These are phyloP conservation scores for Diaporthe batatas DNA, from an alignment of 2,329 filamentous ascomycete genomes.

Conservation along the genomic window DNA sequence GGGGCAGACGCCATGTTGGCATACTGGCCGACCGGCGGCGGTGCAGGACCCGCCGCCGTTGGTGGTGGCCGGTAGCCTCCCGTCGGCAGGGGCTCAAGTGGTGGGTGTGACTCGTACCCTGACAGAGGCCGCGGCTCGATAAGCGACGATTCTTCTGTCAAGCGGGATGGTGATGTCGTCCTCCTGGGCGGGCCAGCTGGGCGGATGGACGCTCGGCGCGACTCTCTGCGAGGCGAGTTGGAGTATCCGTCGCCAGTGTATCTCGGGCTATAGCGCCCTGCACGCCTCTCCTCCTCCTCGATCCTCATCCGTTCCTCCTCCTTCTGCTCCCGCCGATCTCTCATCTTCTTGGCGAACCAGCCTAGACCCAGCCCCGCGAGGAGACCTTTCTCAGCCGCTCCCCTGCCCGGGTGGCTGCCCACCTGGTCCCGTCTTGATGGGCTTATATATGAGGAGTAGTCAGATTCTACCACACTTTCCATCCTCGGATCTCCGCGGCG, in stretches of 20 bases:
- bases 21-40: slow-evolving; percentile 38
- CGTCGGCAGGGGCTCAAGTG: slow-evolving; percentile 47
- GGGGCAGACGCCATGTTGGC: slow-evolving; percentile 35
- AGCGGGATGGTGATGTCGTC: slow-evolving; percentile 44
- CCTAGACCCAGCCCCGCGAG: slow-evolving; percentile 75
- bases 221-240: slow-evolving; percentile 60
- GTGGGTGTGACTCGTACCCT: slow-evolving; percentile 40
- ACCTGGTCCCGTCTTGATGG: slow-evolving; percentile 68
- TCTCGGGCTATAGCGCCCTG: slow-evolving; percentile 71
- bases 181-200: slow-evolving; percentile 37
- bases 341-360: slow-evolving; percentile 76
- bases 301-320: slow-evolving; percentile 63
- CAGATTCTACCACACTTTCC: slow-evolving; percentile 65
- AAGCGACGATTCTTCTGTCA: slow-evolving; percentile 47
- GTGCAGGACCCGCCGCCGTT: slow-evolving; percentile 42
- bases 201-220: slow-evolving; percentile 46
- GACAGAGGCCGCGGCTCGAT: slow-evolving; percentile 43
- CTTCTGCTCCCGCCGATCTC: slow-evolving; percentile 67
- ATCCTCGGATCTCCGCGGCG: slow-evolving; percentile 58
- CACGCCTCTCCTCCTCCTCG: slow-evolving; percentile 66
- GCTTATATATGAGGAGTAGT: slow-evolving; percentile 72
- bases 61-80: slow-evolving; percentile 51
- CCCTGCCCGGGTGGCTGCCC: slow-evolving; percentile 55
- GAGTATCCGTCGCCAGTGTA: slow-evolving; percentile 79
- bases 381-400: slow-evolving; percentile 68